These are phyloP conservation scores for Chalaropsis ovoidea DNA, from an alignment of 2,329 filamentous ascomycete genomes.

Conservation along the genomic window DNA sequence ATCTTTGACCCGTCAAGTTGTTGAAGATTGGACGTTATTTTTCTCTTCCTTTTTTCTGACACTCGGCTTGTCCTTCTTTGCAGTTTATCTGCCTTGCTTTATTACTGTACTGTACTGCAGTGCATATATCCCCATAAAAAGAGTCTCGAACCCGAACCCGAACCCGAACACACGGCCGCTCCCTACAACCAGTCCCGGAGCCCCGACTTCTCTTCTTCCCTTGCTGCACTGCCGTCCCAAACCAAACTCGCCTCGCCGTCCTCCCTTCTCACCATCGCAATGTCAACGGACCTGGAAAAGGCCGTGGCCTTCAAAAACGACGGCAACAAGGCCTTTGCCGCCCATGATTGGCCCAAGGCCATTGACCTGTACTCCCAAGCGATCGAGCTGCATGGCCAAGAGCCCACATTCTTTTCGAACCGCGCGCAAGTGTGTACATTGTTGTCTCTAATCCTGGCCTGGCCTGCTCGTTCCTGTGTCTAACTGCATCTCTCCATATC, in stretches of 20 bases:
- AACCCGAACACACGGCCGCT: neutral
- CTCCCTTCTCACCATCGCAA: conserved; percentile 28
- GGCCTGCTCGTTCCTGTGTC: neutral
- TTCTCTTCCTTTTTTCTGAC: neutral
- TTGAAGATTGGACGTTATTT: neutral
- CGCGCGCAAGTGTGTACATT: conserved; percentile 66
- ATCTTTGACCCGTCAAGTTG: neutral
- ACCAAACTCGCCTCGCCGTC: accelerated
- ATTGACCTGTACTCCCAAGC: conserved; percentile 78
- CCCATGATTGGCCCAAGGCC: conserved; percentile 75
- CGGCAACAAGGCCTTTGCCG: conserved; percentile 85
- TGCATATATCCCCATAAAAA: neutral
- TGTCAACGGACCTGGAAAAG: conserved; percentile 47
- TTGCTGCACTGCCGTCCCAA: neutral
- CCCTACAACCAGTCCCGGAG: neutral
- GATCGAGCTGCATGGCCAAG: conserved; percentile 70
- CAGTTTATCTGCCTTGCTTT: neutral
- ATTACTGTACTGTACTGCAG: conserved; percentile 3
- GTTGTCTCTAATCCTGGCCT: neutral
- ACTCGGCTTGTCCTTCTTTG: neutral
- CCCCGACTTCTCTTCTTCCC: neutral
- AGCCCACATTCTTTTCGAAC: conserved; percentile 89
- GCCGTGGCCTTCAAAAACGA: conserved; percentile 81
- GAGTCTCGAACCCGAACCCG: conserved; percentile 9
- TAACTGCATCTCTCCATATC: conserved; percentile 21